Base-by-base conservation (phyloP, 192 early-diverging fungal species). In the Diversispora epigaea region DNA sequence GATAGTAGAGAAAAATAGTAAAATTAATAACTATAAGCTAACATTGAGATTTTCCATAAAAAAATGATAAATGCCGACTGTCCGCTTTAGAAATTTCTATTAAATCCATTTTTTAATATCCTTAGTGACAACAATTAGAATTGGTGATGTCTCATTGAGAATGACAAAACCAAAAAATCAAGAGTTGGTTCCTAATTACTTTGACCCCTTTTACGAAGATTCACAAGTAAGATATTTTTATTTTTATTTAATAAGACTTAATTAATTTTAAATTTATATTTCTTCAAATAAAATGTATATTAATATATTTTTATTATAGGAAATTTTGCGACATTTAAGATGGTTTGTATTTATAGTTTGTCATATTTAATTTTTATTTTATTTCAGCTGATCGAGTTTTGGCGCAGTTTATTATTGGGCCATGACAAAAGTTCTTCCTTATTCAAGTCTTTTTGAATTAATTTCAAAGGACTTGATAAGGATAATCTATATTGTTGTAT, bases 81-180 rank as follows among this genome's bases (percentile, higher is more conserved):
- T 32, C 25, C 25, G 25, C 25, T 2, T 32, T 32, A 32, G 25
- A 32, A 32, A 32, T 32, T 32, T 32, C 25, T 32, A 56, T 56
- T 56, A 17, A 56, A 19, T 60, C 11, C 14, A 0, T 0, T 40
- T 73, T 32, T 68, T 55, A 6, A 68, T 71, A 0, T 70, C 11
- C 72, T 85, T 80, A 81, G 14, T 77, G 75, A 44, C 76, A 10
- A 81, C 82, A 32, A 85, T 88, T 60, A 76, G 81, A 41, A 87
- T 88, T 72, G 87, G 87, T 22, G 87, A 88, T 82, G 82, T 88
- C 12, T 80, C 81, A 4, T 81, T 86, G 54, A 77, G 76, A n/a
- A 81, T 88, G 41, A 67, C 68, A 39, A 77, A 84, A 19, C 61
- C 86, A 6, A 40, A 70, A 21, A 78, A 82, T 61, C 87, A 83